Evolutionary conservation across 176 grass and related monocot genomes (phyloP), one percentile per base, ranked within the genome.

Genomic region (Zizania latifolia): DNA sequence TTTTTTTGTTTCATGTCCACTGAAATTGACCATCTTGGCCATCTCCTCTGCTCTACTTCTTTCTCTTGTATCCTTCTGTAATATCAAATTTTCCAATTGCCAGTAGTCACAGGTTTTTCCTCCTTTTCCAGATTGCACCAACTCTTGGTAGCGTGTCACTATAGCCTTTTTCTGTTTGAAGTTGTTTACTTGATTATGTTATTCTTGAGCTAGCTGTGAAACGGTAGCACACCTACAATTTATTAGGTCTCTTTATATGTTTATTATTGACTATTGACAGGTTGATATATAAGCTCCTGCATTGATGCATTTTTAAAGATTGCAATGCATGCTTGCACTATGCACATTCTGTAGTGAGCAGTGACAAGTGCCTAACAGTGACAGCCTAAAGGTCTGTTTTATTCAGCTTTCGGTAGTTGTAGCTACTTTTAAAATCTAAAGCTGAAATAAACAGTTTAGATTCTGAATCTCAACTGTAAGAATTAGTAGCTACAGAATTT

Each of bases 181-280:
- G 17, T 60, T 58, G 4, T 73, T 64, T 35, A 32, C 38, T 24
- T 48, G 43, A 41, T 62, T 58, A 14, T 6, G 36, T 26, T n/a
- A 37, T n/a, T n/a, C n/a, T n/a, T n/a, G n/a, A n/a, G n/a, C n/a
- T n/a, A 74, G 51, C 70, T 68, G 39, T n/a, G 27, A 58, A 8
- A 45, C 35, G 50, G 31, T n/a, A 46, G 27, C 8, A 30, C 21
- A 3, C 21, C 0, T 31, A 4, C 28, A 73, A 58, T 85, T 85
- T 72, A 85, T 73, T 66, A 4, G 68, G 60, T 64, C 48, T 66
- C 17, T 46, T 78, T 84, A 27, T 55, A 38, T 12, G 39, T 34
- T 68, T 60, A 55, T 27, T 40, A 40, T 55, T 75, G 77, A 70
- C 84, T 55, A 33, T 46, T 34, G 54, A 68, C 54, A 24, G 6